A percentile compares a stretch with the other conserved stretches of the same genome.
phyloP scores from a whole-genome alignment of 2,329 filamentous ascomycete genomes.

The Aspergillus oerlinghausenensis region DNA sequence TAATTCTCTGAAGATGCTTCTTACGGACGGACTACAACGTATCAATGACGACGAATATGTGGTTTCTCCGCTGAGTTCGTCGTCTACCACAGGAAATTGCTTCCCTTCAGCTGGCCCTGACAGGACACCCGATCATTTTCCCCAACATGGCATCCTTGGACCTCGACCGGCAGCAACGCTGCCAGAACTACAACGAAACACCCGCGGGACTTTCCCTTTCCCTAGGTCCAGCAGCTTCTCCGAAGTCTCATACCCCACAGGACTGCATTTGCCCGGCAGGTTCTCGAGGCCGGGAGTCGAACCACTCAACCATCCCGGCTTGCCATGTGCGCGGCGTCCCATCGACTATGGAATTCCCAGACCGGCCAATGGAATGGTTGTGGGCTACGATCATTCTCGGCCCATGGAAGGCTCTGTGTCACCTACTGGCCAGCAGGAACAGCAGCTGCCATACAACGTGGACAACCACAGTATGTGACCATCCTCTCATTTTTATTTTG shows the following conservation, averaged over 20 bases:
- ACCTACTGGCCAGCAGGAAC: constrained; percentile 26
- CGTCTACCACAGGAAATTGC: constrained; percentile 33
- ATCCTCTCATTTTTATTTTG: neutral
- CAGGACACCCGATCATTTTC: constrained; percentile 24
- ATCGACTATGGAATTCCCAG: constrained; percentile 27
- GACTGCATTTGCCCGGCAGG: constrained; percentile 26
- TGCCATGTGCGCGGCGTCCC: constrained; percentile 26
- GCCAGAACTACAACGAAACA: constrained; percentile 25
- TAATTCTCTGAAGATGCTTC: constrained; percentile 25
- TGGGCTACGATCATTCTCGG: constrained; percentile 26
- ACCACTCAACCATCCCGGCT: constrained; percentile 15
- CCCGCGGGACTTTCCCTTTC: constrained; percentile 24
- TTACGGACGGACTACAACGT: constrained; percentile 31
- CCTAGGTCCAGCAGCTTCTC: constrained; percentile 35
- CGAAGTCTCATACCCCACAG: constrained; percentile 25
- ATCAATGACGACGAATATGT: constrained; percentile 36
- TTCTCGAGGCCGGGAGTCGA: constrained; percentile 24
- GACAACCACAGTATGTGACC: constrained; percentile 23
- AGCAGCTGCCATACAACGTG: constrained; percentile 25
- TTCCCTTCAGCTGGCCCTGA: constrained; percentile 27
- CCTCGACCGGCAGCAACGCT: constrained; percentile 22
- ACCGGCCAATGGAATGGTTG: constrained; percentile 22
- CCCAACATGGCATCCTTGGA: constrained; percentile 22
- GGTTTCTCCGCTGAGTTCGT: constrained; percentile 33
- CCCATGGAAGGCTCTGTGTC: constrained; percentile 31